Evolutionary conservation across 2,329 filamentous ascomycete species (phyloP).

Genomic region (Zarea fungicola): DNA sequence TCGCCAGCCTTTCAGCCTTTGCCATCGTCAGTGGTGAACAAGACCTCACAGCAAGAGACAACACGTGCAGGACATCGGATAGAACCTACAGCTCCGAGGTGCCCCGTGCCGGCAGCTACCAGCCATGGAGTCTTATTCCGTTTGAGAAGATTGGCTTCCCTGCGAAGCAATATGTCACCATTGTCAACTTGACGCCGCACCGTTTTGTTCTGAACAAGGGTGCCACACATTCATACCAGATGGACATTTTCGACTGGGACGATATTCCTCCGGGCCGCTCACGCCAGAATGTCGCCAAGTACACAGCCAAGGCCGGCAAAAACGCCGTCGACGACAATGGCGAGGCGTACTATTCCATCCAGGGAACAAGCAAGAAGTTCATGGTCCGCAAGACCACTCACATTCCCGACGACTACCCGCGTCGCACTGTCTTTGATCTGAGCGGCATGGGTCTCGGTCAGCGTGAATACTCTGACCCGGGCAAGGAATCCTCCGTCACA

Average conservation of each 20-base stretch:
- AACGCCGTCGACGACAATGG: conserved; percentile 24
- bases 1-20: conserved; percentile 6
- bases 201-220: conserved; percentile 20
- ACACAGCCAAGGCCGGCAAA: conserved; percentile 17
- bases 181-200: conserved; percentile 31
- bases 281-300: conserved; percentile 26
- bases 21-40: not conserved
- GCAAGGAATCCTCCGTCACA: conserved; percentile 25
- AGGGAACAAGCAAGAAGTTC: conserved; percentile 26
- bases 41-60: not conserved
- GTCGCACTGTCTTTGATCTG: conserved; percentile 25
- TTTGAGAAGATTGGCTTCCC: conserved; percentile 13
- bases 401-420: conserved; percentile 22
- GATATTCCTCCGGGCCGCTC: conserved; percentile 28
- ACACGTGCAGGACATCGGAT: conserved; percentile 7
- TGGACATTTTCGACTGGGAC: conserved; percentile 28
- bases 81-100: conserved; percentile 13
- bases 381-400: conserved; percentile 26
- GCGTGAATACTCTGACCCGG: conserved; percentile 29
- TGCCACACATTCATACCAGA: conserved; percentile 26
- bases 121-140: conserved; percentile 13
- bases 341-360: conserved; percentile 27
- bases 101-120: conserved; percentile 12
- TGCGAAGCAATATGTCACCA: conserved; percentile 25
- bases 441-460: conserved; percentile 28